Base-by-base conservation (phyloP, 306 rosid genomes). In the Malus orientalis region DNA sequence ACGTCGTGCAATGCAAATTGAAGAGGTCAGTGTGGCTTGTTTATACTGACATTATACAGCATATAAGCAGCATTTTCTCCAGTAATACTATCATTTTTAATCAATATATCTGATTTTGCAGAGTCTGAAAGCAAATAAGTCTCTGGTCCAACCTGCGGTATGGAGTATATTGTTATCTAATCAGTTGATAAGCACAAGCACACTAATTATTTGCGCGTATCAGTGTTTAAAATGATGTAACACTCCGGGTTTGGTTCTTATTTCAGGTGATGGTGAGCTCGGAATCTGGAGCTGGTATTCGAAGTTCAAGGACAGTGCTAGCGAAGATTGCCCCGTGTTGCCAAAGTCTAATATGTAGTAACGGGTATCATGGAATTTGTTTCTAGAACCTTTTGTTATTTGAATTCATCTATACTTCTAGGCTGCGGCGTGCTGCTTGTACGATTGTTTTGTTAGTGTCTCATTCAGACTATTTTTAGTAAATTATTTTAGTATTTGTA, bases 261-360 rank as follows among this genome's bases (percentile, higher is more conserved):
- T 72, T 89, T 82, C 88, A 91, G 99, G 83, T 92, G 93, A 89
- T 91, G 99, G 88, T 82, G n/a, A 95, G 99, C 86, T 92, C 98
- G 38, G 89, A 87, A 88, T 88, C 97, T 36, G 99, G 98, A 76
- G 99, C 97, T 20, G 97, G 98, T 20, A 86, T 95, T 80, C 87
- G 96, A 76, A 82, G 97, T 84, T 86, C 92, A 84, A 91, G 99
- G 84, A 87, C 96, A 0, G 96, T 75, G 79, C 92, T 92, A 6
- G 79, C 91, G 6, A 95, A 87, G 82, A 83, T 95, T 71, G 88
- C 88, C 88, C 44, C 90, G 93, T 61, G 79, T 89, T 71, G 96
- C 78, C 81, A 92, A 88, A 79, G 59, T 83, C 67, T 90, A 76
- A 76, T 60, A 18, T 57, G 66, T n/a, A 2, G 29, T 27, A 27